Base-by-base conservation (phyloP, 768 basidiomycete genomes). In the Suillus tomentosus region DNA sequence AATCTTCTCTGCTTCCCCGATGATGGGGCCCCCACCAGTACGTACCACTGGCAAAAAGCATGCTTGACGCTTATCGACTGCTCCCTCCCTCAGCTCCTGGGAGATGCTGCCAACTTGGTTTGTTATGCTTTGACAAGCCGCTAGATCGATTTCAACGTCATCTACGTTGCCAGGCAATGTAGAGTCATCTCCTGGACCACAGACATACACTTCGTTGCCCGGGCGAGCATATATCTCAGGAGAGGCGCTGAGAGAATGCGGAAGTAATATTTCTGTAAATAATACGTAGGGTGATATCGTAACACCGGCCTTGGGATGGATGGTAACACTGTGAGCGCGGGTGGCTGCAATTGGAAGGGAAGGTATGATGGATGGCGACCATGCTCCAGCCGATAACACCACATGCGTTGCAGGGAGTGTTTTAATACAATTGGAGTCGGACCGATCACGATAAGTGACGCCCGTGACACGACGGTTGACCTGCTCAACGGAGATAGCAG, bases 381-480 rank as follows among this genome's bases (percentile, higher is more conserved):
- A 97, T 17, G 92, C 90, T 31, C 95, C 95, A n/a, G 91, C 91
- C 47, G 88, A 84, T 58, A 97, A 74, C 47, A 96, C 79, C 66
- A 95, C 85, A 62, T 89, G 81, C 11, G 89, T 89, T 17, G 90
- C 88, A 0, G 80, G 73, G 19, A 90, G 70, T n/a, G 74, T 75
- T 63, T 72, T 73, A 7, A 65, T 67, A 31, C 70, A 66, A 58
- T 67, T 64, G 17, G 74, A 71, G 14, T 68, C 72, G 2, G 65
- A 61, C 17, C 64, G 64, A 27, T 74, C 74, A n/a, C 59, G 62
- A 70, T 79, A 80, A 22, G 73, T 71, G 50, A 91, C 83, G 13
- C 85, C 84, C 7, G 78, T 80, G 14, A 88, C 84, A 60, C 67
- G 74, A 5, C 79, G 71, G 54, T 74, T 67, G 56, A 75, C 74